Evolutionary conservation across 2,329 filamentous ascomycete species (phyloP).

Genomic region (Aspergillus pseudoviridinutans): DNA sequence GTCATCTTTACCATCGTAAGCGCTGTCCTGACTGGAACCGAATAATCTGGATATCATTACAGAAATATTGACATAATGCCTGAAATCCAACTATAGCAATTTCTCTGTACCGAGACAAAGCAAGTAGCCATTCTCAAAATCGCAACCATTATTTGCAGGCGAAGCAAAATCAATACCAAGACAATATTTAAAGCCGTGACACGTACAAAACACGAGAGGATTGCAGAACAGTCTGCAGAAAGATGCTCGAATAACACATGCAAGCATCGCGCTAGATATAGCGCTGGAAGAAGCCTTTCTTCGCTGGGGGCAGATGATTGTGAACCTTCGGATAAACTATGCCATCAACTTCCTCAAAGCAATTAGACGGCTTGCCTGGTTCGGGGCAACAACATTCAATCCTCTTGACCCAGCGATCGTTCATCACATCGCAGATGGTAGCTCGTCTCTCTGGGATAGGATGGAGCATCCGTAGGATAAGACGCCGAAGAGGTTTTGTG

Average conservation of each 20-base stretch:
- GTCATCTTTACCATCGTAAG: neutral
- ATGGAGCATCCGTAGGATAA: conserved; percentile 78
- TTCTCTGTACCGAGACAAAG: neutral
- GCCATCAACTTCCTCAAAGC: neutral
- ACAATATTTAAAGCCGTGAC: neutral
- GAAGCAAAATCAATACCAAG: neutral
- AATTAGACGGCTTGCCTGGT: neutral
- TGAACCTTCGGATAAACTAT: conserved; percentile 14
- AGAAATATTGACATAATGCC: neutral
- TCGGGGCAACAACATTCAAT: conserved; percentile 74
- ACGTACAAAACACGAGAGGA: neutral
- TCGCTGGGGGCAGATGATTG: conserved; percentile 29
- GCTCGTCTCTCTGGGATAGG: conserved; percentile 69
- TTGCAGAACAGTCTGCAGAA: conserved; percentile 7
- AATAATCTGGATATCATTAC: neutral
- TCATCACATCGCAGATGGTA: conserved; percentile 64
- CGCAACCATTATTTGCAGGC: neutral
- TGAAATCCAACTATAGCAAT: neutral
- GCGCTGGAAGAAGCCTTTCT: conserved; percentile 24
- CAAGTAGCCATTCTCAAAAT: neutral
- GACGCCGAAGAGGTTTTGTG: conserved; percentile 53
- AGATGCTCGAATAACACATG: conserved; percentile 21
- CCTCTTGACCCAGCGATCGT: conserved; percentile 67
- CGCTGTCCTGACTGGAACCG: neutral
- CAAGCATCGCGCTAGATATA: conserved; percentile 13